Evolutionary conservation across 2,329 filamentous ascomycete genomes (phyloP).

Genomic region (Pseudogymnoascus sp.): DNA sequence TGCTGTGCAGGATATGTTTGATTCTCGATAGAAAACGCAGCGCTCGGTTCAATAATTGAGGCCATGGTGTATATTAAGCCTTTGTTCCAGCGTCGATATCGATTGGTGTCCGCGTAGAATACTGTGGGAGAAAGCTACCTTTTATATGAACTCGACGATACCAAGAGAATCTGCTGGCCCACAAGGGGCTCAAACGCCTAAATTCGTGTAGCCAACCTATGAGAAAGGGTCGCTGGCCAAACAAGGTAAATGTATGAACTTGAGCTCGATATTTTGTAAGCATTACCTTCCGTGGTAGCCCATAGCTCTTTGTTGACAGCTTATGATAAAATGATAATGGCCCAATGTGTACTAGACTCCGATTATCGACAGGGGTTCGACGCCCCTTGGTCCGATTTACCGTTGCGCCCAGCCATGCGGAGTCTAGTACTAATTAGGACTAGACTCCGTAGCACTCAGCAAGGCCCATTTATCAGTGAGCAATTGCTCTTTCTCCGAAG

Average conservation of each 20-base stretch:
- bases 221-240: not conserved
- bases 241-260: not conserved
- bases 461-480: not conserved
- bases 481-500: not conserved
- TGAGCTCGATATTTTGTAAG: not conserved
- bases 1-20: not conserved
- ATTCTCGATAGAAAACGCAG: not conserved
- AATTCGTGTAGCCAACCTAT: not conserved
- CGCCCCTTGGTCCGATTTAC: not conserved
- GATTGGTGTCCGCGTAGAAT: not conserved
- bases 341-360: constrained; percentile 20
- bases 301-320: not conserved
- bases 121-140: not conserved
- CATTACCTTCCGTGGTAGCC: not conserved
- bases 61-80: not conserved
- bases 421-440: constrained; percentile 10
- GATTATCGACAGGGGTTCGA: constrained; percentile 12
- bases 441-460: constrained; percentile 15
- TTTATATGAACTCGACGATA: not conserved
- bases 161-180: not conserved
- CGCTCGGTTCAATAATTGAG: not conserved
- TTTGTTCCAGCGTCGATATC: not conserved
- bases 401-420: not conserved
- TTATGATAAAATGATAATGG: constrained; percentile 2
- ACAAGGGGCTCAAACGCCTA: not conserved